Evolutionary conservation across 108 stramenopile genomes (phyloP), one percentile per base, ranked within the genome.

Genomic region (Stephanodiscus triporus): DNA sequence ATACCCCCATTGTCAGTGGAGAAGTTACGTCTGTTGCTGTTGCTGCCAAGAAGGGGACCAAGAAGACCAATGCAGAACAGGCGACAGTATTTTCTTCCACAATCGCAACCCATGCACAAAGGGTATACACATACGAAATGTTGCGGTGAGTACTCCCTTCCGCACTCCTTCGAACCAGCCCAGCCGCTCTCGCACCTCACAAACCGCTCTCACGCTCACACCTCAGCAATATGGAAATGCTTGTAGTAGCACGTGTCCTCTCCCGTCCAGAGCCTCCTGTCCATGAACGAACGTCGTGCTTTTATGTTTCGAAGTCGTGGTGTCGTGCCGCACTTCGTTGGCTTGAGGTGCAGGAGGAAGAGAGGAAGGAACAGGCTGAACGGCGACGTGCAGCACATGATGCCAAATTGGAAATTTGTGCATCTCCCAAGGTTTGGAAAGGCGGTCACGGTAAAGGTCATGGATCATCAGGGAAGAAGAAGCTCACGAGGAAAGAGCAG

Each of bases 201-300:
- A n/a, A n/a, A n/a, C n/a, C n/a, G n/a, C n/a, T n/a, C n/a, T n/a
- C n/a, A n/a, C n/a, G n/a, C n/a, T n/a, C n/a, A n/a, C n/a, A n/a
- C n/a, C n/a, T n/a, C n/a, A n/a, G n/a, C n/a, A 89, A 89, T 68
- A 92, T 96, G 82, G 95, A 96, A 73, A 81, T 93, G 81, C 84
- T 90, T 5, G 91, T 94, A 13, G 92, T 96, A 8, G 91, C 91
- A 14, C 81, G 95, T n/a, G 89, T 91, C 32, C 75, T 96, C 32
- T 77, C 70, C 26, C 75, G 87, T 57, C 92, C 95, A 0, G 95
- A 96, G 73, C 91, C 94, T 5, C 82, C 85, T 55, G 22, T 70
- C 36, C 72, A 75, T 32, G 62, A 78, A 27, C 79, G 83, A 20
- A 26, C 45, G 7, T 67, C 82, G 9, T 86, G 89, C 9, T 96